A percentile compares a stretch with the other conserved stretches of the same genome.
phyloP scores from a whole-genome alignment of 2,329 filamentous ascomycete genomes.

The Xylaria sp. region DNA sequence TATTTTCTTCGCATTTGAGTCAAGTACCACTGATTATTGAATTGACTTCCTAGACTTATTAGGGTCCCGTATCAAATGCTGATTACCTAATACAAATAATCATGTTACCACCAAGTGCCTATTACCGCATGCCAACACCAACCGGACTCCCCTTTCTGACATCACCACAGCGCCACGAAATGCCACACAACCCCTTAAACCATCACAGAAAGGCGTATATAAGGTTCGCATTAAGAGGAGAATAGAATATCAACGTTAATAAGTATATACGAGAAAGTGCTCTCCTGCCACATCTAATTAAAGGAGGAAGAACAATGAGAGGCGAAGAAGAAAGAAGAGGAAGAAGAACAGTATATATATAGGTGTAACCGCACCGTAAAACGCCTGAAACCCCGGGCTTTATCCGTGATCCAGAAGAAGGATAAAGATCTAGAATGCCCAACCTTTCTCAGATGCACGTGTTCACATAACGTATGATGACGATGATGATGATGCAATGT shows the following conservation, averaged over 20 bases:
- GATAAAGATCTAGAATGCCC: slow-evolving; percentile 30
- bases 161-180: neutral
- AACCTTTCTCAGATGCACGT: slow-evolving; percentile 24
- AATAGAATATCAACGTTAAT: slow-evolving; percentile 24
- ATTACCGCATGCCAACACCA: neutral
- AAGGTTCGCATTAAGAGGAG: slow-evolving; percentile 7
- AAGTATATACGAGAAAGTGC: slow-evolving; percentile 35
- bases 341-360: slow-evolving; percentile 7
- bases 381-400: slow-evolving; percentile 32
- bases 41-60: neutral
- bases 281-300: slow-evolving; percentile 12
- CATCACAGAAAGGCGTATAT: neutral
- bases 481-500: neutral
- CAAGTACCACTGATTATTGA: no score
- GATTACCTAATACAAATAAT: neutral
- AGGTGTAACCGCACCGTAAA: slow-evolving; percentile 26
- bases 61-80: neutral
- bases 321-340: neutral
- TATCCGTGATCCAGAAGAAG: slow-evolving; percentile 26
- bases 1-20: neutral
- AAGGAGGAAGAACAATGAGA: slow-evolving; percentile 10
- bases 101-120: neutral
- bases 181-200: slow-evolving; percentile 1
- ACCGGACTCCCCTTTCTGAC: neutral
- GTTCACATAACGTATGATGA: slow-evolving; percentile 28